phyloP scores from a whole-genome alignment of 345 rosid species.

The Eucalyptus virginea region DNA sequence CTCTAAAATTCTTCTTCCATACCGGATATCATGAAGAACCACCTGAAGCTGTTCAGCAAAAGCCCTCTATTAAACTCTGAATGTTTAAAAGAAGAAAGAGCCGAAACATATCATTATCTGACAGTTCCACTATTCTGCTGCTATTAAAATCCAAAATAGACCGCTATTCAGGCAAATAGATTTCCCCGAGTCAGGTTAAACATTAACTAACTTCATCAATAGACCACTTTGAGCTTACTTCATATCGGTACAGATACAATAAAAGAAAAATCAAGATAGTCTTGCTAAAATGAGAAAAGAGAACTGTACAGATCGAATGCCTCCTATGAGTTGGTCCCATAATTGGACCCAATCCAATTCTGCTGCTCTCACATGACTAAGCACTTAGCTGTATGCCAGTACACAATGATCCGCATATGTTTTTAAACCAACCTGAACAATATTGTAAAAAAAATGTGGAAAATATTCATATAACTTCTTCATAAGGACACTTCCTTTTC shows the following conservation, averaged over 20 bases:
- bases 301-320: background rate
- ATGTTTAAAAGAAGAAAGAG: background rate
- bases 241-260: background rate
- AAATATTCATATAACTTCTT: background rate
- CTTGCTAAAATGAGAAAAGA: background rate
- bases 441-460: background rate
- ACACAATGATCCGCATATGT: background rate
- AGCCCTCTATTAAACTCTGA: background rate
- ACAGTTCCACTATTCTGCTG: background rate
- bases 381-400: background rate
- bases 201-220: background rate
- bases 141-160: background rate
- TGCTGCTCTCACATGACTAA: background rate
- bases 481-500: background rate
- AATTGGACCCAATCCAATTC: background rate
- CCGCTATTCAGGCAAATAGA: background rate
- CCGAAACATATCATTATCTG: background rate
- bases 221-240: background rate
- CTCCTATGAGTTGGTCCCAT: background rate
- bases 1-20: background rate
- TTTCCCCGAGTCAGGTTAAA: background rate
- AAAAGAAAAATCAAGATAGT: background rate
- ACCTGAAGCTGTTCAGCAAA: background rate
- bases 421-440: background rate
- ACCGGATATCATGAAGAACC: background rate